Conservation (phyloP, 1,284 basidiomycete genomes). For the Cryptococcus wingfieldii region DNA sequence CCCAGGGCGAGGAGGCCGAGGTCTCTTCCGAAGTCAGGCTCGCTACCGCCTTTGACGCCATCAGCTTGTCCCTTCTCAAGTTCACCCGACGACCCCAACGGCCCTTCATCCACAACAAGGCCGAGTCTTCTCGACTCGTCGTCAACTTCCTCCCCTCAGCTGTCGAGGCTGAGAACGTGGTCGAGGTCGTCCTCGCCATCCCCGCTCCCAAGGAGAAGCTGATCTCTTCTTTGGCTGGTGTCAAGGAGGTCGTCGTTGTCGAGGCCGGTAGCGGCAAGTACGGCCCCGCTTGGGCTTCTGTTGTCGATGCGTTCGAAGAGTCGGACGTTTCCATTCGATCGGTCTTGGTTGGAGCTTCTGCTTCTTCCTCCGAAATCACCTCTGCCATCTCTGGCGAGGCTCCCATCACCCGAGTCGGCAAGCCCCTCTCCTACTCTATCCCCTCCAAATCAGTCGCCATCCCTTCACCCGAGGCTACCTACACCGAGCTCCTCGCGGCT, state of each 20-base stretch:
- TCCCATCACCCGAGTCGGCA: constrained; percentile 36
- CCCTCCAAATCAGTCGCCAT: constrained; percentile 55
- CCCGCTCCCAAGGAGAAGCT: constrained; percentile 69
- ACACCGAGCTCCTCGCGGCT: constrained; percentile 83
- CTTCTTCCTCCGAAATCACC: constrained; percentile 41
- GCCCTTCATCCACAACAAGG: constrained; percentile 47
- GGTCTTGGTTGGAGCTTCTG: constrained; percentile 42
- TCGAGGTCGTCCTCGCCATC: constrained; percentile 62
- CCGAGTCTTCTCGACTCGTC: constrained; percentile 62
- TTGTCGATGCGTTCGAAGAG: constrained; percentile 41
- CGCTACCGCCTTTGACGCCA: constrained; percentile 61
- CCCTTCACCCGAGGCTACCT: constrained; percentile 85
- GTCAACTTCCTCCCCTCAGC: constrained; percentile 65
- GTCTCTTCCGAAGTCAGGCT: constrained; percentile 34
- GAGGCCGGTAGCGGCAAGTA: constrained; percentile 81
- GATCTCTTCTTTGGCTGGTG: constrained; percentile 59
- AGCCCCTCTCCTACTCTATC: constrained; percentile 33
- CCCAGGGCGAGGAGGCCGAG: constrained; percentile 14
- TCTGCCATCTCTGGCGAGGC: constrained; percentile 33
- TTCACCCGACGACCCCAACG: constrained; percentile 61
- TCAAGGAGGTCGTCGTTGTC: constrained; percentile 72
- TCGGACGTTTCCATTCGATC: constrained; percentile 36
- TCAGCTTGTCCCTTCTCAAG: constrained; percentile 60
- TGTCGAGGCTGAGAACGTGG: constrained; percentile 54
- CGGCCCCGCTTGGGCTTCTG: constrained; percentile 58